phyloP scores from a whole-genome alignment of 1,284 basidiomycete genomes.

The Clitocybe nebularis region DNA sequence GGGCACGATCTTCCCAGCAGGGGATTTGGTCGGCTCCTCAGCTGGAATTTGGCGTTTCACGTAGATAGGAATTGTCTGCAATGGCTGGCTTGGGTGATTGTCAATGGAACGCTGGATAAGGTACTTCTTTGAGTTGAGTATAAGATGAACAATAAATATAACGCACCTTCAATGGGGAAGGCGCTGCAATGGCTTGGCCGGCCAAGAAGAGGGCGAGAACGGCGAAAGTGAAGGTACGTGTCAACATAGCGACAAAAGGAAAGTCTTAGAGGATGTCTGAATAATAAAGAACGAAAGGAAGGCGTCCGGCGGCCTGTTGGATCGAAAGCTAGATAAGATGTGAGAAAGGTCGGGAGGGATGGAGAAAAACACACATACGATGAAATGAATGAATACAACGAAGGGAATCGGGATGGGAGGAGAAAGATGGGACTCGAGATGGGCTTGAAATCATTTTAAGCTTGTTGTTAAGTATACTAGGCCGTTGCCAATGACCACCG shows the following conservation, averaged over 20 bases:
- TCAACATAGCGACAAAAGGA: conserved; percentile 3
- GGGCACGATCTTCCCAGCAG: conserved; percentile 17
- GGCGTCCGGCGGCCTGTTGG: conserved; percentile 4
- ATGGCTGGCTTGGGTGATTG: not conserved
- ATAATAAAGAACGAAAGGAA: conserved; percentile 6
- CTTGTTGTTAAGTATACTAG: not conserved
- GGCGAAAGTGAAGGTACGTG: not conserved
- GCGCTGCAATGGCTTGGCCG: conserved; percentile 4
- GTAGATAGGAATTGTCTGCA: conserved; percentile 2
- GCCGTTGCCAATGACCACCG: not conserved
- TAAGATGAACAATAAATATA: not conserved
- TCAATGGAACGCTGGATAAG: not conserved
- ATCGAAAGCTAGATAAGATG: conserved; percentile 2
- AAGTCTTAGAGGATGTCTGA: not conserved
- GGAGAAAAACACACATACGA: too few relatives aligned
- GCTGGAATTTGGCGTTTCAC: conserved; percentile 21
- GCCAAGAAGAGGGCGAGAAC: not conserved
- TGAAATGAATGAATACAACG: too few relatives aligned
- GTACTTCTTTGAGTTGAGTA: not conserved
- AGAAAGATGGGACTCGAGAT: not conserved
- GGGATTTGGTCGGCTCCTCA: conserved; percentile 16
- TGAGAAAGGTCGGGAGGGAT: too few relatives aligned
- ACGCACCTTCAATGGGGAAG: not conserved
- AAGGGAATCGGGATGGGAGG: too few relatives aligned
- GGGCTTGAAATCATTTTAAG: not conserved